Evolutionary conservation across 371 early-diverging fungal genomes (phyloP).

Genomic region (Mortierella sp.): DNA sequence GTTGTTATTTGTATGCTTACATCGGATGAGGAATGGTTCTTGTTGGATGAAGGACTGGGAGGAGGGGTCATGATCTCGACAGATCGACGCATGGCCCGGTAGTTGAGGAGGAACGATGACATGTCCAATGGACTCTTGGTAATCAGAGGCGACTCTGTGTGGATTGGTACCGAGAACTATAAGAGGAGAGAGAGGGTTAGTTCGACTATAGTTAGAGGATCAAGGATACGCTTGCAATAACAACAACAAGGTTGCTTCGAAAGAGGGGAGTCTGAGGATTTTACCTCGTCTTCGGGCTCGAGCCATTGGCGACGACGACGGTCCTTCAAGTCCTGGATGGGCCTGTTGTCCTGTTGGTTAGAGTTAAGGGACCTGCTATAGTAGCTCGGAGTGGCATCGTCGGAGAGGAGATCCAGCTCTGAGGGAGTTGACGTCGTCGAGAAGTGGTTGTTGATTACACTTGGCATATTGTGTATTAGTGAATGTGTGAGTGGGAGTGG

Average conservation of each 20-base stretch:
- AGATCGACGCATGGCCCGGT: conserved; percentile 50
- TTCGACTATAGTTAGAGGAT: too few relatives aligned
- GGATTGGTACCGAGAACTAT: conserved; percentile 54
- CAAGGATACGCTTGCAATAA: too few relatives aligned
- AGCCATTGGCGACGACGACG: conserved; percentile 19
- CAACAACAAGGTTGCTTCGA: background rate
- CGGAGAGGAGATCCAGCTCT: conserved; percentile 13
- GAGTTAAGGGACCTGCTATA: background rate
- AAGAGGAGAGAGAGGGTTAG: background rate
- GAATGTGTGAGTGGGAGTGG: background rate
- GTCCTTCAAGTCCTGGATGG: conserved; percentile 1
- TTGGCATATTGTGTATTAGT: conserved; percentile 10
- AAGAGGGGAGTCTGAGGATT: background rate
- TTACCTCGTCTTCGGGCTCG: conserved; percentile 33
- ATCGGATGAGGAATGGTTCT: conserved; percentile 20
- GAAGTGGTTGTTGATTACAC: conserved; percentile 12
- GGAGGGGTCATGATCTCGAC: conserved; percentile 57
- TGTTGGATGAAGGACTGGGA: background rate
- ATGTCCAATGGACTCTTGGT: conserved; percentile 37
- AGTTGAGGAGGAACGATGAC: conserved; percentile 51
- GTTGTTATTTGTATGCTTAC: too few relatives aligned
- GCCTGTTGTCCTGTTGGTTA: background rate
- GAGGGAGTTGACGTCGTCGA: conserved; percentile 5
- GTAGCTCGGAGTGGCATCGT: background rate
- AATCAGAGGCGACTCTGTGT: conserved; percentile 48